Conservation (phyloP, 176 grass and related monocot species). For the Miscanthus lutarioriparius region DNA sequence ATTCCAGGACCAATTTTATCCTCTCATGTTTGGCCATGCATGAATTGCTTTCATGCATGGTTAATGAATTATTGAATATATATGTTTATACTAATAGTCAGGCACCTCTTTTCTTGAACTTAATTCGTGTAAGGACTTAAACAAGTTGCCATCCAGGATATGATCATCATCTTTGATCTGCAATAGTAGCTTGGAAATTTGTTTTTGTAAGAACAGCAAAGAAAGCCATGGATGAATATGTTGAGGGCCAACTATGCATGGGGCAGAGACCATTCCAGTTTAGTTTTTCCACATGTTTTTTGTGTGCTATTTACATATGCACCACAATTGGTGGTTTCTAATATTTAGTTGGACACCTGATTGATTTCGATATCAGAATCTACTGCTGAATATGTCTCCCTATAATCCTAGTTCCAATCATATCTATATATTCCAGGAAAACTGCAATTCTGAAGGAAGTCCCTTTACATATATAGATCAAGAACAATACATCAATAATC, state of each 20-base stretch:
- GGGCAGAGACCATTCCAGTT: conserved; percentile 11
- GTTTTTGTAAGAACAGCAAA: conserved; percentile 12
- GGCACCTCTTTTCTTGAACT: conserved; percentile 33
- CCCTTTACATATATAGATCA: background rate
- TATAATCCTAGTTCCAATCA: conserved; percentile 17
- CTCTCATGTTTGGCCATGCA: background rate
- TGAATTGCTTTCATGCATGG: background rate
- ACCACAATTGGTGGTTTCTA: background rate
- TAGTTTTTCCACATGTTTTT: background rate
- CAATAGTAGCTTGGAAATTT: background rate
- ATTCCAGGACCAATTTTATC: background rate
- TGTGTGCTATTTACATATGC: background rate
- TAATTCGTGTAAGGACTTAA: conserved; percentile 35
- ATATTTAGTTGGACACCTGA: conserved; percentile 27
- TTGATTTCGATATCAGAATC: conserved; percentile 30
- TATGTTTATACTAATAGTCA: background rate
- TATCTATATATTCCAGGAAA: background rate
- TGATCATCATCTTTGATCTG: conserved; percentile 28
- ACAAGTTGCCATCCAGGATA: conserved; percentile 11
- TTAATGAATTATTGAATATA: background rate
- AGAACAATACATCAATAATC: conserved; percentile 12
- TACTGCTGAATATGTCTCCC: background rate
- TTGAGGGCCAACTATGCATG: background rate
- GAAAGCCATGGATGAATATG: background rate
- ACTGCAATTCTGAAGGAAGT: background rate